Base-by-base conservation (phyloP, 306 rosid species). In the Begonia masoniana region DNA sequence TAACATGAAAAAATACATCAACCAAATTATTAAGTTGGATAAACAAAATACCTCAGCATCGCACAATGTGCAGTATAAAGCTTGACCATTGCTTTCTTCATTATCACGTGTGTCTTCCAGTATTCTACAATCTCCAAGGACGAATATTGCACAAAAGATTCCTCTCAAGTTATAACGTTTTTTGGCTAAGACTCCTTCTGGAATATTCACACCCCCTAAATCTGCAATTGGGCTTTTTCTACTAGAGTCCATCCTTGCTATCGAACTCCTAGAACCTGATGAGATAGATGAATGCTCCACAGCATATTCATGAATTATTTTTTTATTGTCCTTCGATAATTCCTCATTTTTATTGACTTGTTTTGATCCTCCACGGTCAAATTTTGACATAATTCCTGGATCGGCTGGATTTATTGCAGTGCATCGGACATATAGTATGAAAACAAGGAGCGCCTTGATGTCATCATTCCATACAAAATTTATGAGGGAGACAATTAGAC, bases 401-500 rank as follows among this genome's bases (percentile, higher is more conserved):
- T 89, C 97, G 9, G 97, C 97, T 36, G 97, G 97, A 73, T 89
- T 89, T 58, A 89, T 89, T 60, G 97, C 97, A 31, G 97, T 89
- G 63, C 94, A 89, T 67, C 97, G 82, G 53, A 81, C 70, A 55
- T 89, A 89, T 70, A 89, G 95, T 76, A 85, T 78, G 76, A 89
- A 89, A 61, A 89, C 95, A 51, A 69, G 68, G 60, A 89, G 84
- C 61, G 88, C 97, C 97, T 89, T 71, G 75, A 64, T 72, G 43
- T 66, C 65, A 75, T 39, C 39, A 45, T 45, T 13, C 53, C 69
- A 75, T 39, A 41, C 60, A 56, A 64, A 76, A 47, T 59, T 55
- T 45, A 26, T 60, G 10, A 31, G 63, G 54, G 56, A 63, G 52
- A 65, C 56, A 58, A 66, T 59, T 42, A 36, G 13, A 19, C 3